Evolutionary conservation across 23 red algal genomes (phyloP).

Genomic region (Gracilaria gracilis): DNA sequence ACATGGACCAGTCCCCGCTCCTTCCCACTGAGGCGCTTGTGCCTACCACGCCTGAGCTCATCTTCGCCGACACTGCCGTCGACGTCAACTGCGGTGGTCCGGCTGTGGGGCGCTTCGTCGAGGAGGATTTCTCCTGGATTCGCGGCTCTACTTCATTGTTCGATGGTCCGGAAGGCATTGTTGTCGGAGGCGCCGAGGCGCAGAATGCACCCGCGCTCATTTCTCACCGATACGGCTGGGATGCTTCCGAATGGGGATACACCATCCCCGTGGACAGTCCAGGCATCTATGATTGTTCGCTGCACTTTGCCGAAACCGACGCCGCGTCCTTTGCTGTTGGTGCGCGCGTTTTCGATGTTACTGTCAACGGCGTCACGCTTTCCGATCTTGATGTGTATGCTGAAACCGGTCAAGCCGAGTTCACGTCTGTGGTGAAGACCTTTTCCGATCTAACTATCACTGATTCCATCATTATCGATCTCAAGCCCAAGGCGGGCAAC

Average conservation of each 20-base stretch:
- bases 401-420: slow-evolving; percentile 40
- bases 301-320: slow-evolving; percentile 65
- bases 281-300: slow-evolving; percentile 41
- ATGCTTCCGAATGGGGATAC: slow-evolving; percentile 27
- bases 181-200: slow-evolving; percentile 52
- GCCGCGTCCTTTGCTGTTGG: slow-evolving; percentile 41
- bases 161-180: slow-evolving; percentile 25
- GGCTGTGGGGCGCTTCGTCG: slow-evolving; percentile 43
- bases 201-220: slow-evolving; percentile 35
- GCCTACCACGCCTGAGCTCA: not conserved
- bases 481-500: slow-evolving; percentile 33
- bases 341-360: slow-evolving; percentile 54
- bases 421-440: slow-evolving; percentile 55
- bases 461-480: slow-evolving; percentile 19
- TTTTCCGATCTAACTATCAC: slow-evolving; percentile 46
- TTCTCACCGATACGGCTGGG: slow-evolving; percentile 60
- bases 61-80: not conserved
- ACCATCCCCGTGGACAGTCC: slow-evolving; percentile 35
- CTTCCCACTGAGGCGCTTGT: not conserved
- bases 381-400: slow-evolving; percentile 43
- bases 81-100: slow-evolving; percentile 52
- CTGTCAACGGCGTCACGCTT: slow-evolving; percentile 9
- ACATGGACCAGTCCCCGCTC: not conserved
- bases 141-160: slow-evolving; percentile 37
- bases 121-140: slow-evolving; percentile 40